Evolutionary conservation across 2,329 filamentous ascomycete genomes (phyloP).

Genomic region (Colletotrichum zoysiae): DNA sequence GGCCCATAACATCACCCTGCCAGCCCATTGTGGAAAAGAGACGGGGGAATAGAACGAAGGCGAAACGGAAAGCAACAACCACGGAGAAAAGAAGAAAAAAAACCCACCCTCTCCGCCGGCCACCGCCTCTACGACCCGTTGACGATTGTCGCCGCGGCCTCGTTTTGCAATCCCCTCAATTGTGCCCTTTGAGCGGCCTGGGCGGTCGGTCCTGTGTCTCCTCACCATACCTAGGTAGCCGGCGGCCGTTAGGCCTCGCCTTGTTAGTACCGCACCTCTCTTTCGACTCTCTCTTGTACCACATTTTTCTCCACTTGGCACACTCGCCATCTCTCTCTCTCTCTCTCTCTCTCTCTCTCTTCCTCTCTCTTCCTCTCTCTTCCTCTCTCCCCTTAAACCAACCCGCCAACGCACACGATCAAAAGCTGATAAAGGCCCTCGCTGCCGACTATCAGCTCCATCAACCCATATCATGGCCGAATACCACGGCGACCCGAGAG

Average conservation of each 20-base stretch:
- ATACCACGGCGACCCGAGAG: conserved; percentile 64
- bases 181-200: conserved; percentile 27
- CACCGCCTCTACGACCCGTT: conserved; percentile 11
- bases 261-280: conserved; percentile 40
- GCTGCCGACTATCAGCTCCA: conserved; percentile 50
- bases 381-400: conserved; percentile 40
- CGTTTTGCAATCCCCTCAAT: conserved; percentile 5
- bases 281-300: conserved; percentile 34
- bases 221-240: conserved; percentile 41
- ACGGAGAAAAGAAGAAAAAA: conserved; percentile 1
- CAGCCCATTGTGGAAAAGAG: conserved; percentile 38
- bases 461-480: conserved; percentile 63
- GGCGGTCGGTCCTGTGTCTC: conserved; percentile 38
- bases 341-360: too few species aligned
- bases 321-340: conserved; percentile 41
- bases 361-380: conserved; percentile 42
- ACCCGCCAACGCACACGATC: conserved; percentile 26
- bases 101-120: conserved; percentile 23
- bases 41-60: conserved; percentile 39
- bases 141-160: conserved; percentile 17
- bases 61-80: conserved; percentile 38
- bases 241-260: conserved; percentile 44
- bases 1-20: conserved; percentile 41
- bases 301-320: conserved; percentile 43
- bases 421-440: conserved; percentile 35